Conservation (phyloP, 768 basidiomycete genomes). For the Hydnum rufescens region DNA sequence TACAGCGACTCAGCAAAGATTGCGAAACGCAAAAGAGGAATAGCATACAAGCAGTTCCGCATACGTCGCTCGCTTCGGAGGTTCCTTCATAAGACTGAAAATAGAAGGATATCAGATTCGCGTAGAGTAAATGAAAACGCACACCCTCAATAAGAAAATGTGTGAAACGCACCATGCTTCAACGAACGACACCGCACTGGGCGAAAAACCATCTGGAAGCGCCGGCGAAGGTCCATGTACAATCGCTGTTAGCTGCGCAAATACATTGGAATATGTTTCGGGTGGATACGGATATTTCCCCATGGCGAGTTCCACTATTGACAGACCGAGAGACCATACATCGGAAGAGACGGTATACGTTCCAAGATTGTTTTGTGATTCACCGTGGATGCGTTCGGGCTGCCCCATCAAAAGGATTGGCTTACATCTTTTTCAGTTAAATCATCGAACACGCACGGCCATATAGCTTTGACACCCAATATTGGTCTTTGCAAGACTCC, state of each 20-base stretch:
- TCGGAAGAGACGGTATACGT: slow-evolving; percentile 95
- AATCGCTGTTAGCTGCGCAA: slow-evolving; percentile 92
- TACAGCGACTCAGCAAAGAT: not conserved
- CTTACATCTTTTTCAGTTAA: not conserved
- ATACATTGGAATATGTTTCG: slow-evolving; percentile 91
- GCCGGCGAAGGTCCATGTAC: slow-evolving; percentile 86
- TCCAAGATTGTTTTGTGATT: slow-evolving; percentile 64
- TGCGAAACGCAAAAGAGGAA: not conserved
- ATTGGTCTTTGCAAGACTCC: slow-evolving; percentile 90
- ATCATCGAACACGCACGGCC: slow-evolving; percentile 43
- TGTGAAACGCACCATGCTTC: slow-evolving; percentile 31
- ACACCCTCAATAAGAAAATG: slow-evolving; percentile 1
- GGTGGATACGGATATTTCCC: slow-evolving; percentile 90
- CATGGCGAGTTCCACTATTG: slow-evolving; percentile 81
- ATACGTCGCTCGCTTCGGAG: slow-evolving; percentile 63
- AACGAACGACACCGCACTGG: slow-evolving; percentile 66
- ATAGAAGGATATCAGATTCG: not conserved
- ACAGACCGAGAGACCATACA: slow-evolving; percentile 90
- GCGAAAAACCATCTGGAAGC: slow-evolving; percentile 50
- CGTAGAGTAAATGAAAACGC: not conserved
- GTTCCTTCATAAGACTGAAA: slow-evolving; percentile 45
- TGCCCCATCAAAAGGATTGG: slow-evolving; percentile 16
- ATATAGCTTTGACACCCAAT: slow-evolving; percentile 98
- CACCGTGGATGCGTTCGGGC: slow-evolving; percentile 94
- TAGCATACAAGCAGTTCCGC: slow-evolving; percentile 49